These are phyloP conservation scores for Trametes coccinea DNA, from an alignment of 768 basidiomycete genomes.

Conservation along the genomic window DNA sequence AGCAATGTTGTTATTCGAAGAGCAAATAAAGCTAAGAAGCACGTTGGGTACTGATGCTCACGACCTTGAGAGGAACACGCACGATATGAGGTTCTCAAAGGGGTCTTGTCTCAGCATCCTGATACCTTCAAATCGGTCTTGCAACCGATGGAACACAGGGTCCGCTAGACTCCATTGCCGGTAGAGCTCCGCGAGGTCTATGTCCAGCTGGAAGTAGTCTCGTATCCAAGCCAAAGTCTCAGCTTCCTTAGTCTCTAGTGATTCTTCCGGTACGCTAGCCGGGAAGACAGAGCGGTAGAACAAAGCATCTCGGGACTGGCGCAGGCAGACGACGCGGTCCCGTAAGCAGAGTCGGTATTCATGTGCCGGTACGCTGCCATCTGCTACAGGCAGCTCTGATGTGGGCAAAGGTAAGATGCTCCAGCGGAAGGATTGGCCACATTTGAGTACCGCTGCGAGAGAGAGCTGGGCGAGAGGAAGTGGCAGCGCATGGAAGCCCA, in stretches of 20 bases:
- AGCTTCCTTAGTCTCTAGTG: conserved; percentile 43
- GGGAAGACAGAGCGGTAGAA: conserved; percentile 76
- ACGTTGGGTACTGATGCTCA: neutral
- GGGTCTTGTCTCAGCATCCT: conserved; percentile 90
- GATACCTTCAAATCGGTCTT: conserved; percentile 74
- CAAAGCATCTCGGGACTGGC: conserved; percentile 64
- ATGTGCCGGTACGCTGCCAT: conserved; percentile 34
- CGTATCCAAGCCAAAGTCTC: conserved; percentile 75
- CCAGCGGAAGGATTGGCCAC: conserved; percentile 90
- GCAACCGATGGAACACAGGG: conserved; percentile 66
- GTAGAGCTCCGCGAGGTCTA: conserved; percentile 73
- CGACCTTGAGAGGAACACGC: conserved; percentile 36
- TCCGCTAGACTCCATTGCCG: conserved; percentile 74
- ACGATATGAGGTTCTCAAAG: conserved; percentile 96
- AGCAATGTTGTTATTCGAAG: conserved; percentile 93
- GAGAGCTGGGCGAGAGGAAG: conserved; percentile 69
- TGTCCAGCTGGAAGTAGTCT: conserved; percentile 88
- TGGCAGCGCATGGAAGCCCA: conserved; percentile 55
- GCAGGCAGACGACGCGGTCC: conserved; percentile 82
- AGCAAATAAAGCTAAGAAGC: conserved; percentile 85
- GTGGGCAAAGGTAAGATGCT: conserved; percentile 45
- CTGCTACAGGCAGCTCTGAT: conserved; percentile 9
- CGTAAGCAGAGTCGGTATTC: conserved; percentile 81
- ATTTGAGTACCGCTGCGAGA: conserved; percentile 75
- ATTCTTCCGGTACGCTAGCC: conserved; percentile 30